Conservation (phyloP, 1,139 yeast genomes). For the Pichia sp. region DNA sequence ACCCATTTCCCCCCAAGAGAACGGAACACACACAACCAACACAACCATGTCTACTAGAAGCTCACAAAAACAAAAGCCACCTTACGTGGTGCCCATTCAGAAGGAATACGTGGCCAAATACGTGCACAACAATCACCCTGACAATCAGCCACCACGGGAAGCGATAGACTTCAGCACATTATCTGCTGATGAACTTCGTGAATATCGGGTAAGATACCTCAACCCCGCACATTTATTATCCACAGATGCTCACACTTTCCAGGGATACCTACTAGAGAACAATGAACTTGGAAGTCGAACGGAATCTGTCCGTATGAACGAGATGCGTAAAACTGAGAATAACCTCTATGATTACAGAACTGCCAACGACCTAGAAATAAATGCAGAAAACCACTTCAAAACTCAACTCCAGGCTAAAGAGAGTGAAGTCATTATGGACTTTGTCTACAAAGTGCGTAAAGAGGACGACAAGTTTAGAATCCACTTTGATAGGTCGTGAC, state of each 20-base stretch:
- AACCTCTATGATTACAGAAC: slow-evolving; percentile 25
- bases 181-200: slow-evolving; percentile 47
- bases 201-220: slow-evolving; percentile 48
- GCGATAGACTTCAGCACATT: slow-evolving; percentile 58
- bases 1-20: too few relatives aligned
- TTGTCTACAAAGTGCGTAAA: slow-evolving; percentile 66
- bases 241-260: slow-evolving; percentile 47
- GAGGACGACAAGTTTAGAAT: slow-evolving; percentile 37
- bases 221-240: slow-evolving; percentile 29
- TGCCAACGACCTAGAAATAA: slow-evolving; percentile 20
- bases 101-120: slow-evolving; percentile 53
- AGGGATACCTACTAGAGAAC: slow-evolving; percentile 50
- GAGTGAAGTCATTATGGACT: slow-evolving; percentile 71
- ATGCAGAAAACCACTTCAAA: slow-evolving; percentile 49
- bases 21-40: not conserved
- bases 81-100: slow-evolving; percentile 45
- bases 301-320: slow-evolving; percentile 22
- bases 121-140: slow-evolving; percentile 58
- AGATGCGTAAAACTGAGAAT: slow-evolving; percentile 17
- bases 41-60: slow-evolving; percentile 12
- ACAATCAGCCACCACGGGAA: slow-evolving; percentile 39
- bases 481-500: slow-evolving; percentile 23
- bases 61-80: slow-evolving; percentile 13
- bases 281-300: slow-evolving; percentile 64
- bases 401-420: slow-evolving; percentile 55